Base-by-base conservation (phyloP, 305 asterid genomes). In the Fraxinus dipetala region DNA sequence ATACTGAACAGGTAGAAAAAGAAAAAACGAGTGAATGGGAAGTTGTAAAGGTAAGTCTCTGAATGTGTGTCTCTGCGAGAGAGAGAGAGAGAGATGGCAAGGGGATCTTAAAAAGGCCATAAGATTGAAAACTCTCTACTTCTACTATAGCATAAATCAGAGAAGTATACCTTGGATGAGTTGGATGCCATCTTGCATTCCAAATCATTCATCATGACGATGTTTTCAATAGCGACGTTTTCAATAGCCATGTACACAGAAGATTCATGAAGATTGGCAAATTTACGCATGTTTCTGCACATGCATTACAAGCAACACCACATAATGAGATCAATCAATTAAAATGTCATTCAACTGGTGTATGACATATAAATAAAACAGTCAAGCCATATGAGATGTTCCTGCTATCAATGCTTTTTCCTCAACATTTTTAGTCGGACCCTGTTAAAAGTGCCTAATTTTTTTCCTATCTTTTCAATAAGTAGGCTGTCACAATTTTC, bases 151-250 rank as follows among this genome's bases (percentile, higher is more conserved):
- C 35, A 35, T 28, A 18, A 45, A 35, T 26, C 75, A 72, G 18
- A 45, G 31, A 75, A 56, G 34, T 51, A 85, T 88, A 92, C 97
- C 98, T 92, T 93, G 13, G 93, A 87, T 78, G 97, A 87, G 87
- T 74, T 81, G 70, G 95, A 88, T 72, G 94, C 83, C 97, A 93
- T 93, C 91, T 93, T 93, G 88, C 95, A 93, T 82, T 93, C 97
- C 92, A 93, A 90, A 35, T 95, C 97, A 85, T 93, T 92, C 89
- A 88, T 87, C n/a, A n/a, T n/a, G n/a, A n/a, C n/a, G n/a, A n/a
- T n/a, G n/a, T n/a, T n/a, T n/a, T n/a, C n/a, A 28, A 91, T 82
- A 59, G 79, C 85, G 63, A 87, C 87, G 16, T 87, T 87, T 80
- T 89, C 91, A 84, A 87, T 86, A 76, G 92, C 90, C 88, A 36